Base-by-base conservation (phyloP, 192 early-diverging fungal species). In the Lobosporangium transversale region DNA sequence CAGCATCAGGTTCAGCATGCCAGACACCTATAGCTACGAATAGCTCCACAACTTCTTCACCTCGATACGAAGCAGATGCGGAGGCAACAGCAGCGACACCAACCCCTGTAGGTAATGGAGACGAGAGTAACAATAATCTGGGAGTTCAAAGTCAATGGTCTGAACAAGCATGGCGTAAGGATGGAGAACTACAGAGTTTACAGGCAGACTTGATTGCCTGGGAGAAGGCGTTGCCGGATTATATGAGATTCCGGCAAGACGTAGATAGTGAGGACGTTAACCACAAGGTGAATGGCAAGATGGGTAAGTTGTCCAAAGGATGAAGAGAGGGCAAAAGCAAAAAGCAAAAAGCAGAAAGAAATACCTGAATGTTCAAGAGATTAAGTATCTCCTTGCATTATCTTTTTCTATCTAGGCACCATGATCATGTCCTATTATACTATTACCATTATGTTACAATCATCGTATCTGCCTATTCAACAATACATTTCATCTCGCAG, bases 361-460 rank as follows among this genome's bases (percentile, higher is more conserved):
- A n/a, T n/a, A n/a, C n/a, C n/a, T n/a, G n/a, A n/a, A n/a, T n/a
- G n/a, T n/a, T n/a, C n/a, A n/a, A n/a, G n/a, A n/a, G n/a, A 27
- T 60, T 53, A 43, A 21, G 51, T 70, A 53, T 18, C 43, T 42
- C 26, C 3, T 35, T 53, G n/a, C n/a, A n/a, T 44, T n/a, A 15
- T 30, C 31, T 24, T 42, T 35, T 26, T 49, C 11, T 44, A 18
- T 47, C 14, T 50, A 70, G 68, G 53, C 27, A 17, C 27, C 2
- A 2, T 70, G 32, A 62, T 57, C 33, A 54, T 62, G 59, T 18
- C 32, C 15, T 70, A 70, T 23, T 70, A 70, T 50, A 70, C 68
- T 3, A 70, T 70, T 26, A 70, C 68, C 3, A 62, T 70, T 36
- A 37, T 70, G 53, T 52, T 70, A 4, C 68, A 70, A 32, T 53